Base-by-base conservation (phyloP, 257 asterid species). In the Coffea canephora region DNA sequence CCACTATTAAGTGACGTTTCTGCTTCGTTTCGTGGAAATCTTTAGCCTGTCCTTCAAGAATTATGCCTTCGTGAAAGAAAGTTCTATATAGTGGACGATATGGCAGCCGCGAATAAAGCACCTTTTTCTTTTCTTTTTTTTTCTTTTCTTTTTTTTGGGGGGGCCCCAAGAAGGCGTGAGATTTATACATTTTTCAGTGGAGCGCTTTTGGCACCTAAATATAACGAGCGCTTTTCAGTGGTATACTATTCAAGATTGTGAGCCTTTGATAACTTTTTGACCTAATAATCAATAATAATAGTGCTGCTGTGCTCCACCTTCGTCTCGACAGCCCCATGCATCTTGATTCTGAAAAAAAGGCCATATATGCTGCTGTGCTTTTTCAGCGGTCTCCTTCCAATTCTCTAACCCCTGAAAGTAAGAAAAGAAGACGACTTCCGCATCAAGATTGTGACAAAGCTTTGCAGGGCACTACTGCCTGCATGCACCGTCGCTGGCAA, bases 361-460 rank as follows among this genome's bases (percentile, higher is more conserved):
- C 31, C 34, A 31, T 31, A 19, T 70, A 70, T 55, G 6, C 62
- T n/a, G 19, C 43, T n/a, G 7, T 59, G 54, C 70, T 41, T 75
- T 75, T 57, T 2, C 5, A 59, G 43, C 59, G 78, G 55, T 57
- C 78, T 75, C 69, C n/a, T 39, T 73, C 49, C 18, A 45, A 62
- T 3, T 39, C 36, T 39, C 48, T 14, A 19, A 39, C 25, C 19
- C 18, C 43, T 39, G 43, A 72, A 72, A 12, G 16, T 0, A 2
- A 13, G 9, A 72, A 49, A 49, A 49, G 6, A 75, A 75, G 70
- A 75, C 18, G 59, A 75, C 71, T 75, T 75, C 71, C 39, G 55
- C 50, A 36, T 39, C 59, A 75, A 75, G 79, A 75, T 75, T 39
- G 57, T 12, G 79, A 46, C 52, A 61, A 61, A 75, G 45, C 79